Base-by-base conservation (phyloP, 305 asterid genomes). In the Fraxinus angustifolia region DNA sequence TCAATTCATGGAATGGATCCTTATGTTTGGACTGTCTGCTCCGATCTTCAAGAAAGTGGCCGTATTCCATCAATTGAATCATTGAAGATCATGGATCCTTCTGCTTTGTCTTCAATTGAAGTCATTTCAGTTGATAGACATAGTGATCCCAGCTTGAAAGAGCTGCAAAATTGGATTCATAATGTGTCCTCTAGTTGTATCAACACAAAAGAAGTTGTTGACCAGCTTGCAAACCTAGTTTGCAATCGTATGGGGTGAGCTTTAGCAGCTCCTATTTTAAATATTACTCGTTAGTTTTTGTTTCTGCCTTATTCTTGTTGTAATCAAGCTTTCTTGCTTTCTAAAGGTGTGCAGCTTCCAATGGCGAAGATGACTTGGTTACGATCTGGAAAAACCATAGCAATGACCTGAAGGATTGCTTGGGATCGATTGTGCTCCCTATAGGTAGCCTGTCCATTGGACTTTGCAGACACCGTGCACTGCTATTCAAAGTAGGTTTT, bases 201-300 rank as follows among this genome's bases (percentile, higher is more conserved):
- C 21, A 58, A 34, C 71, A 34, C 30, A 33, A 31, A 62, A 73
- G 76, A 67, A 79, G 34, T 77, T 12, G 67, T 82, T 73, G 76
- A 56, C 65, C 65, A 93, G 82, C 93, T 96, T 34, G 98, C 99
- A 31, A 92, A 93, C 91, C 90, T 96, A 85, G 97, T 94, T n/a
- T 93, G 93, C 93, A 91, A 87, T 87, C 96, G 89, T 80, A 88
- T 94, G 98, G 98, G 99, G 99, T 94, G 87, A 93, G 97, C 81
- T 74, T 84, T 82, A 42, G 82, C 75, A 83, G 73, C 65, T 70
- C 78, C 28, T 48, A 12, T 33, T 34, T 33, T 4, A 30, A 58
- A n/a, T 21, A 62, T 10, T 26, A 21, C 33, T 6, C 34, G 34
- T 50, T 4, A 28, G 38, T 68, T 48, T 26, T 14, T 72, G 53